These are phyloP conservation scores for Coemansia sp. DNA, from an alignment of 192 early-diverging fungal species.

Conservation along the genomic window DNA sequence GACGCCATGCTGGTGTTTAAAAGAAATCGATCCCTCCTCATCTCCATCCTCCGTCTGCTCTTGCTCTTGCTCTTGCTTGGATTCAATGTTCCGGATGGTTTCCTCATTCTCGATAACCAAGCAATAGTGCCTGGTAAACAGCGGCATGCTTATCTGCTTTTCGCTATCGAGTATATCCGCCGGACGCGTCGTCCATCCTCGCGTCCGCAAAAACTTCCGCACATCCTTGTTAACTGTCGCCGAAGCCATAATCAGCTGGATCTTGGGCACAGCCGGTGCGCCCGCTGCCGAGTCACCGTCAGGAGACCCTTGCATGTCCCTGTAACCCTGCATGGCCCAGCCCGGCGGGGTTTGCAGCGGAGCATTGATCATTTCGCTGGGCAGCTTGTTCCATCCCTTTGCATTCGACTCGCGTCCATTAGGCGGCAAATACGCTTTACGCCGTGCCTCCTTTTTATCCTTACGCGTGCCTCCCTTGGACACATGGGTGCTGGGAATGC, in stretches of 20 bases:
- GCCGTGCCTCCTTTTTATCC: not conserved
- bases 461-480: not conserved
- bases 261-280: not conserved
- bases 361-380: not conserved
- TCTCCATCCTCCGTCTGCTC: too few relatives aligned
- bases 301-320: too few relatives aligned
- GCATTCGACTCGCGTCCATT: not conserved
- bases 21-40: not conserved
- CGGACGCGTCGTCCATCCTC: not conserved
- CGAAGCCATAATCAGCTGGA: conserved; percentile 20
- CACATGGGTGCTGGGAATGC: not conserved
- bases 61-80: too few relatives aligned
- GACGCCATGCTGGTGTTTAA: not conserved
- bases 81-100: conserved; percentile 28
- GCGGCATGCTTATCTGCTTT: not conserved
- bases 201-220: conserved; percentile 1
- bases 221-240: conserved; percentile 24
- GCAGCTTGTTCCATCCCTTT: conserved; percentile 8
- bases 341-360: not conserved
- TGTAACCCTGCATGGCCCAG: conserved; percentile 1
- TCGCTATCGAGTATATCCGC: not conserved
- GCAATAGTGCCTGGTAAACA: conserved; percentile 22
- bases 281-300: conserved; percentile 1
- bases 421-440: not conserved
- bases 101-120: conserved; percentile 31